Percentiles rank a stretch among this genome's conserved stretches.
Evolutionary conservation across 306 rosid species (phyloP).

Genomic region (Vicia faba): DNA sequence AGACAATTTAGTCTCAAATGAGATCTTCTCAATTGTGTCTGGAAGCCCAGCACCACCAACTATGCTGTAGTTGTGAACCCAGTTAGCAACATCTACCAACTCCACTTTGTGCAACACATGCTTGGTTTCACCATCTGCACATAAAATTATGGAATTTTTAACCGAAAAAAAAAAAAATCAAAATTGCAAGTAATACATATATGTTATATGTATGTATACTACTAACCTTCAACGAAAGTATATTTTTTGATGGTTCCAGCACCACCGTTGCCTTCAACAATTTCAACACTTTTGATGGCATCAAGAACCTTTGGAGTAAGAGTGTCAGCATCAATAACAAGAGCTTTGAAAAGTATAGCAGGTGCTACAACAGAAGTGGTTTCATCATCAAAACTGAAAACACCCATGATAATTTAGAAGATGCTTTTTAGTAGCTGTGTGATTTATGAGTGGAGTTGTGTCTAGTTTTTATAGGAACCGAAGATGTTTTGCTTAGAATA

Average conservation of each 20-base stretch:
- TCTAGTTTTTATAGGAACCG: constrained; percentile 23
- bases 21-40: constrained; percentile 38
- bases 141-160: not conserved
- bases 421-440: not conserved
- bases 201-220: not conserved
- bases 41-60: constrained; percentile 41
- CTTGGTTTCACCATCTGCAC: constrained; percentile 33
- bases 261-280: constrained; percentile 45
- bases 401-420: constrained; percentile 32
- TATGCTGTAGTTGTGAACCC: constrained; percentile 37
- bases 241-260: constrained; percentile 47
- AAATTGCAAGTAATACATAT: no score
- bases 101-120: constrained; percentile 41
- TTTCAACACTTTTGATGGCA: constrained; percentile 27
- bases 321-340: constrained; percentile 18
- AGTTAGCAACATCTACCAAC: constrained; percentile 34
- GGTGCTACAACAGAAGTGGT: constrained; percentile 27
- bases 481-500: not conserved
- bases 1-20: constrained; percentile 36
- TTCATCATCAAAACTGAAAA: constrained; percentile 35
- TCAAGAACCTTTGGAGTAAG: constrained; percentile 30
- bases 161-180: not conserved
- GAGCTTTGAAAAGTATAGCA: constrained; percentile 38
- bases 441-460: constrained; percentile 8
- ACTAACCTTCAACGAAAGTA: constrained; percentile 34